Base-by-base conservation (phyloP, 139 green algal genomes). In the Chlamydomonas sp. region DNA sequence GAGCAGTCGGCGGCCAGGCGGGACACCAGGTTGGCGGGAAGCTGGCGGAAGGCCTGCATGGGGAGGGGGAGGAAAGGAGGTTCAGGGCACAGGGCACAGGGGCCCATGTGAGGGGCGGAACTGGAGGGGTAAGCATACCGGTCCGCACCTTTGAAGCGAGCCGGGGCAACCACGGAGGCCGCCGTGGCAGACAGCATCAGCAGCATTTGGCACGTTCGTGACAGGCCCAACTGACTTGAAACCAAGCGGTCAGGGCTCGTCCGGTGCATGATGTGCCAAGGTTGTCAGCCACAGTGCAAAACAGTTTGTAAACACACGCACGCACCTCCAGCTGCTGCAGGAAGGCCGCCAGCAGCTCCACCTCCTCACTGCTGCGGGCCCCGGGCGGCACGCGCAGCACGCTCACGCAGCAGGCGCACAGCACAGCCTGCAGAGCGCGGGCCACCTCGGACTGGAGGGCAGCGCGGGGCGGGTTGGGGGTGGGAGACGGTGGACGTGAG, bases 301-400 rank as follows among this genome's bases (percentile, higher is more conserved):
- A n/a, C 72, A 59, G n/a, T 14, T 60, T 12, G 20, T 20, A 15
- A 5, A 2, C 31, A 49, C 31, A 49, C 31, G 31, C 31, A 49
- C 68, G 7, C 67, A 93, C 91, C 89, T 92, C 77, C 31, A 93
- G 64, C 12, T 31, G 69, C 14, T 71, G 31, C 31, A 93, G 59
- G 57, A 93, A 77, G 59, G 89, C 78, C 10, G 80, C 82, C 18
- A 93, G 78, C 15, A 16, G 63, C 17, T 88, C 89, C 57, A 93
- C 77, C 17, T 93, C 82, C 20, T 87, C 82, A 57, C 59, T 63
- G 5, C n/a, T 83, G 18, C 91, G 78, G 17, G 73, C 77, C 1
- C 78, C 79, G 2, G 89, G 85, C 4, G 82, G 72, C 59, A 85
- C 49, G 5, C 57, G 60, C 72, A 93, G 89, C 68, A 91, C 60